A percentile compares a stretch with the other conserved stretches of the same genome.
These are phyloP conservation scores for Nakaseomyces glabratus DNA, from an alignment of 1,139 yeast species.

Conservation along the genomic window DNA sequence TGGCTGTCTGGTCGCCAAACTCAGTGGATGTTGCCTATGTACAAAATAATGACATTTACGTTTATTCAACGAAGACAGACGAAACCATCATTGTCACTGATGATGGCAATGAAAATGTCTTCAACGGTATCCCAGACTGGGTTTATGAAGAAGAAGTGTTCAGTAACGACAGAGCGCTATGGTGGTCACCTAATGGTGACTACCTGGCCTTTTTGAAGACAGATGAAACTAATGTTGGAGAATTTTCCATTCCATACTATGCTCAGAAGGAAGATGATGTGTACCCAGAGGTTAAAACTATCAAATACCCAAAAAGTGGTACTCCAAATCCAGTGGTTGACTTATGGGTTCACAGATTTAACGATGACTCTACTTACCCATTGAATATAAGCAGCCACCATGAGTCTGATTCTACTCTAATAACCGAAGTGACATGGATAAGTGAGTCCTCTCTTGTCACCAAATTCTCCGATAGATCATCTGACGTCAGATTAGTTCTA, in stretches of 20 bases:
- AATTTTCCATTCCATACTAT: slow-evolving; percentile 65
- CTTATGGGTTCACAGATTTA: slow-evolving; percentile 35
- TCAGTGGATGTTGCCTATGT: slow-evolving; percentile 65
- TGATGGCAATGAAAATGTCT: slow-evolving; percentile 63
- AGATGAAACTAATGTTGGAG: slow-evolving; percentile 67
- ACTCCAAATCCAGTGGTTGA: slow-evolving; percentile 60
- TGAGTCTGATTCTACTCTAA: slow-evolving; percentile 29
- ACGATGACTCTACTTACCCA: slow-evolving; percentile 32
- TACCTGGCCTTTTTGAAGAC: slow-evolving; percentile 56
- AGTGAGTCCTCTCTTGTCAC: slow-evolving; percentile 48
- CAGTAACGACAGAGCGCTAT: slow-evolving; percentile 55
- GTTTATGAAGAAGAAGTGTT: slow-evolving; percentile 92
- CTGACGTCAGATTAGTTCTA: slow-evolving; percentile 52
- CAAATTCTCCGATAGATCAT: slow-evolving; percentile 65
- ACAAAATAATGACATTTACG: slow-evolving; percentile 54
- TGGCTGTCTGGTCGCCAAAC: slow-evolving; percentile 73
- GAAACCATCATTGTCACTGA: slow-evolving; percentile 25
- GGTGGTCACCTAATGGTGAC: slow-evolving; percentile 83
- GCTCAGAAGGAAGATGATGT: slow-evolving; percentile 43
- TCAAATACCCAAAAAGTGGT: slow-evolving; percentile 93
- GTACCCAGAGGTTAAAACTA: slow-evolving; percentile 54
- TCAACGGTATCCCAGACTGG: slow-evolving; percentile 96
- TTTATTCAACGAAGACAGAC: slow-evolving; percentile 35
- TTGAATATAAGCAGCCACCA: slow-evolving; percentile 44
- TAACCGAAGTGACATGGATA: slow-evolving; percentile 75